Evolutionary conservation across 768 basidiomycete genomes (phyloP).

Genomic region (Termitomyces sp.): DNA sequence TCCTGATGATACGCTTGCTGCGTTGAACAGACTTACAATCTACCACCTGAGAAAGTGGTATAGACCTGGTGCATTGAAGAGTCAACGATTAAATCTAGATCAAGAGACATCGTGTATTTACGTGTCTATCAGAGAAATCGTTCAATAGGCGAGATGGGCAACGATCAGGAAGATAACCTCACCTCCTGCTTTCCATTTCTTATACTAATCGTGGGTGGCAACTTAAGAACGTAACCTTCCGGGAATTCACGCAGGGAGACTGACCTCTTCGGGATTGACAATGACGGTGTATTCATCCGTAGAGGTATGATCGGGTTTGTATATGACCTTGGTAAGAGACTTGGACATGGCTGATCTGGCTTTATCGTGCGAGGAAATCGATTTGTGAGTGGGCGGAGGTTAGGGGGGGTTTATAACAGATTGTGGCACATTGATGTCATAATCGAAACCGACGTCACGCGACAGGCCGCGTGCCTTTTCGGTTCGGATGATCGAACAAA

Average conservation of each 20-base stretch:
- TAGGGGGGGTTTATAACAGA: constrained; percentile 11
- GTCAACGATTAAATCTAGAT: constrained; percentile 4
- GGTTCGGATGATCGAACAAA: background rate
- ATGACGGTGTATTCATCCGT: constrained; percentile 71
- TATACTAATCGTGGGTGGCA: constrained; percentile 39
- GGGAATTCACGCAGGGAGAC: constrained; percentile 12
- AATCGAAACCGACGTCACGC: constrained; percentile 22
- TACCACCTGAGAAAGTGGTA: constrained; percentile 72
- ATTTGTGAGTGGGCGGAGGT: background rate
- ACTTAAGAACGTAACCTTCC: constrained; percentile 7
- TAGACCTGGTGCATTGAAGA: constrained; percentile 37
- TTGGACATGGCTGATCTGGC: constrained; percentile 32
- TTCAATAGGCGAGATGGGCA: constrained; percentile 16
- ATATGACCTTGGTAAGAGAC: constrained; percentile 62
- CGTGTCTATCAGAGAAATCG: constrained; percentile 47
- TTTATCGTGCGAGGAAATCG: constrained; percentile 7
- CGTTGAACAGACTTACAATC: constrained; percentile 49
- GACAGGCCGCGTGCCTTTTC: constrained; percentile 13
- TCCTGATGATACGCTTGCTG: background rate
- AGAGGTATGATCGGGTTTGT: constrained; percentile 69
- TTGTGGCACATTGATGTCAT: constrained; percentile 18
- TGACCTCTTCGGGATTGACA: constrained; percentile 60
- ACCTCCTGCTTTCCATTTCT: constrained; percentile 82
- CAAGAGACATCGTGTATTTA: constrained; percentile 29
- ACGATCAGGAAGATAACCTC: constrained; percentile 19